Evolutionary conservation across 805 yeast genomes (phyloP).

Genomic region (Kurtzmaniella cleridarum): DNA sequence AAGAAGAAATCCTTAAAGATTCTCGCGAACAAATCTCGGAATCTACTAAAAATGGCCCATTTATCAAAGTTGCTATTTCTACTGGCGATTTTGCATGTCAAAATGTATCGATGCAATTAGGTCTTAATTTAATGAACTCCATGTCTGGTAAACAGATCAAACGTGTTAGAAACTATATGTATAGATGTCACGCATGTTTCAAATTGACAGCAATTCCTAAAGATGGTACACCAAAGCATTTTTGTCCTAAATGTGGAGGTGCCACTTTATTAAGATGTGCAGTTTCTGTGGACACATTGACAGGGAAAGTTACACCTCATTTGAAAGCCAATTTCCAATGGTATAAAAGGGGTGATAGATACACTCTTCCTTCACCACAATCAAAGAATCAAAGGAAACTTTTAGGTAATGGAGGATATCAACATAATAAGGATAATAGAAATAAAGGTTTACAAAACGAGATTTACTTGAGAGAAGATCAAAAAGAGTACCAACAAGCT

Average conservation of each 20-base stretch:
- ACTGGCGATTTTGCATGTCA: conserved; percentile 98
- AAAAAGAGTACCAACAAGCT: conserved; percentile 86
- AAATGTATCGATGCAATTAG: conserved; percentile 88
- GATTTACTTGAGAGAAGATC: conserved; percentile 78
- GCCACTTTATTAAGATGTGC: conserved; percentile 85
- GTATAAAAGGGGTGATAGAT: conserved; percentile 83
- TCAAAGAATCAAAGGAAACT: conserved; percentile 68
- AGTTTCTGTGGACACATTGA: conserved; percentile 69
- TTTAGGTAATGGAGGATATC: conserved; percentile 75
- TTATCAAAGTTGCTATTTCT: conserved; percentile 76
- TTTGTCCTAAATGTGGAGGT: conserved; percentile 96
- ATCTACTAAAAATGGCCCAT: conserved; percentile 18
- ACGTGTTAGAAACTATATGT: conserved; percentile 85
- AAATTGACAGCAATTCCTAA: conserved; percentile 71
- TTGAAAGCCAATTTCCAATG: conserved; percentile 89
- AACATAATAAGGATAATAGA: conserved; percentile 61
- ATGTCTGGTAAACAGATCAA: conserved; percentile 80
- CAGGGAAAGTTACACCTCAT: conserved; percentile 85
- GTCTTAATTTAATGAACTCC: conserved; percentile 78
- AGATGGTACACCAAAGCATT: conserved; percentile 72
- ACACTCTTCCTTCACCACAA: conserved; percentile 80
- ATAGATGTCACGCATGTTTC: conserved; percentile 97
- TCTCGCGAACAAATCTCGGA: conserved; percentile 51
- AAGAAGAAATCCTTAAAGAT: conserved; percentile 65
- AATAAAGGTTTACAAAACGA: conserved; percentile 46